Conservation (phyloP, 2,329 filamentous ascomycete genomes). For the Ophiocordyceps camponoti-leonardi region DNA sequence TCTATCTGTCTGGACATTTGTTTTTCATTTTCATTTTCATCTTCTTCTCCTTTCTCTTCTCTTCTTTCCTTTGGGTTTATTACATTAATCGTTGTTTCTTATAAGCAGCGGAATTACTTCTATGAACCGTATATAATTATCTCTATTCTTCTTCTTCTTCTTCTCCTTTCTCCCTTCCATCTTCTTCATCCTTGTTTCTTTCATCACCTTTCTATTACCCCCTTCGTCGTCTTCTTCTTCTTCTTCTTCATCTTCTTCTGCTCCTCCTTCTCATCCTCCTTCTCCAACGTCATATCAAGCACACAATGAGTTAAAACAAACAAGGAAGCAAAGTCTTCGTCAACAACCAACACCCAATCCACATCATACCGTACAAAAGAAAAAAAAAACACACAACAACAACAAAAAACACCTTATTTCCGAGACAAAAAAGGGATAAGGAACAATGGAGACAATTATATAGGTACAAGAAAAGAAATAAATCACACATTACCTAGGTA, state of each 20-base stretch:
- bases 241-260: no score
- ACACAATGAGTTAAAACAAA: no score
- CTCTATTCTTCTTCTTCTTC: not conserved
- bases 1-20: not conserved
- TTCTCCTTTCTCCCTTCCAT: not conserved
- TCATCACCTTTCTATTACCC: no score
- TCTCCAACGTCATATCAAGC: no score
- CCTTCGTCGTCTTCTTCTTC: no score
- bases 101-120: not conserved
- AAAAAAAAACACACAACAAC: not conserved
- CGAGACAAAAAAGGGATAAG: not conserved
- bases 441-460: not conserved
- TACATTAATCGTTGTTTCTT: no score
- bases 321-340: not conserved
- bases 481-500: no score
- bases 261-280: no score
- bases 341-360: no score
- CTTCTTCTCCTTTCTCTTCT: no score
- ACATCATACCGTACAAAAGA: not conserved
- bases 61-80: no score
- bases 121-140: not conserved
- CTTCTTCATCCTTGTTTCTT: not conserved
- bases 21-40: not conserved
- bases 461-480: not conserved
- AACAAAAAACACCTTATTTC: no score